Evolutionary conservation across 1,284 basidiomycete species (phyloP), one percentile per base, ranked within the genome.

Genomic region (Trametes pubescens): DNA sequence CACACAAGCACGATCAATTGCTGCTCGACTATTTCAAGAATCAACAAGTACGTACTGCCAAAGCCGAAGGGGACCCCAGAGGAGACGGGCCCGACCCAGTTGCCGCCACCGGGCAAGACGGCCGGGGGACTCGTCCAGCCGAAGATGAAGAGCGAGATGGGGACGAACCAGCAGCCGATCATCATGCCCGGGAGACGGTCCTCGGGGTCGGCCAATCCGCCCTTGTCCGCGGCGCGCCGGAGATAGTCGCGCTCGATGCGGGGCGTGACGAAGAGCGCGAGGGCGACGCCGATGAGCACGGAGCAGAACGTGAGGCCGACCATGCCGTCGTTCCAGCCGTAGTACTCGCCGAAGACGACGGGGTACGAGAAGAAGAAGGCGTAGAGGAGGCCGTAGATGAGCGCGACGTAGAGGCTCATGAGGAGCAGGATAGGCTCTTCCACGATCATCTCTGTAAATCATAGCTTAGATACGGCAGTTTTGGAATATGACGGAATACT

Each of bases 241-340:
- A 73, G 73, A 67, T 82, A 82, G 62, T 77, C 72, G 5, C 74
- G 71, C 57, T 75, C 70, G 51, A 76, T 68, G 61, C 73, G 75
- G 24, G 79, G 74, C 62, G 85, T 87, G 61, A 84, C 72, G 29
- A 77, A 38, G 1, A 84, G 81, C 34, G 85, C 86, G 18, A 87
- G 60, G 0, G 81, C 81, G 0, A 88, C 86, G 8, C 89, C 90
- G 59, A 92, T 83, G 24, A 87, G 87, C 51, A 92, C 84, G 24
- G 88, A 89, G 65, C 90, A 86, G 77, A 92, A 91, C 51, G 89
- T 82, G 29, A 93, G 80, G n/a, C 89, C 89, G 44, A 79, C 77
- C 67, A 90, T 80, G n/a, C 81, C 80, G 51, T 82, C 76, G 38
- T 84, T 86, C 78, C 91, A 87, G 9, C 81, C 79, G 49, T 85